Evolutionary conservation across 495 filamentous ascomycete species (phyloP), one percentile per base, ranked within the genome.

Genomic region (Monascus purpureus): DNA sequence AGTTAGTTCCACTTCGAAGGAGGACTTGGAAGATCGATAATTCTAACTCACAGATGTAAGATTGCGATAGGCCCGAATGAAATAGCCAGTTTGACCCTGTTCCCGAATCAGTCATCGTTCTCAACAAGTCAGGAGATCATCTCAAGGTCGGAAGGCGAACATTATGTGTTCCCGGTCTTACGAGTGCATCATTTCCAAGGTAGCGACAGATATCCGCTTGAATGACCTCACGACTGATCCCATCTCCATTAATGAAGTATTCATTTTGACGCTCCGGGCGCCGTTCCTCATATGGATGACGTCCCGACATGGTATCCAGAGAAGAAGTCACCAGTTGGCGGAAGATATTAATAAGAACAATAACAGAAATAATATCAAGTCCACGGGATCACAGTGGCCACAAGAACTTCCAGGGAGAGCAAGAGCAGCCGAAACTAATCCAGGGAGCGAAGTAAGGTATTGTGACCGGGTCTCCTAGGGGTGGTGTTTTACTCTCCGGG

Each of bases 121-220:
- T 20, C 35, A 13, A 9, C 13, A 13, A 11, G 17, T 14, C 17
- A 29, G 16, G 31, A 33, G 37, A 38, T 32, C 26, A 24, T 27
- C 17, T 17, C 6, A 9, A 32, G 34, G 14, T 13, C 20, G 40
- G 45, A 40, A 42, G 41, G 57, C 73, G 49, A 63, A 86, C 83
- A 72, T 82, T 70, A 58, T 86, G 82, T 39, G 63, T 72, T 53
- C 82, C 83, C 37, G 85, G 86, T 53, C 80, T 75, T 43, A 90
- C 84, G 42, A 86, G 71, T 19, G 86, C 86, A 68, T 94, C 86
- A 48, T 82, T 82, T 42, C 85, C 86, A 37, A 94, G 73, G 51
- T 90, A 93, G 53, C 84, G 79, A 65, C 85, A 92, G 38, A 94
- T 88, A 61, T 94, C 85, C 51, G 85, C 80, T 49, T 84, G 82